Evolutionary conservation across 768 basidiomycete genomes (phyloP), one percentile per base, ranked within the genome.

Genomic region (Lanmaoa rubissima): DNA sequence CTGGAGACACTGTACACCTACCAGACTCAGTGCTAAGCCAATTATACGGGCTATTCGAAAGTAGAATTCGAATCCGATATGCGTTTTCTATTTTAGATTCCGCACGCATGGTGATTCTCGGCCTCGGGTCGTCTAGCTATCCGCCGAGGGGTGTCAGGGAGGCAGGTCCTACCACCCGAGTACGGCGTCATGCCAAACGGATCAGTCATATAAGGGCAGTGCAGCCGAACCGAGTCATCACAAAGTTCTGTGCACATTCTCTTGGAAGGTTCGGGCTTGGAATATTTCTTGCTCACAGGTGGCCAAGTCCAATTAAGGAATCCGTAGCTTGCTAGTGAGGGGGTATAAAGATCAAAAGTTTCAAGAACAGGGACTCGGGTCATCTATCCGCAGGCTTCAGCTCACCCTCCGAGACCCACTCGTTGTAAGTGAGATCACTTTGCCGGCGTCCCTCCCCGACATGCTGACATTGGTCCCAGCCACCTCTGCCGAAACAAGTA

Each of bases 291-390:
- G 12, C 10, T 44, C 26, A n/a, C 21, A 14, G 48, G 13, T n/a
- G 13, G 26, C 40, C 17, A 35, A 5, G 17, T 6, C 48, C 43
- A 19, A 42, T 50, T 45, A 19, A 34, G 55, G 32, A 38, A 43
- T 16, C 10, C 19, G n/a, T 16, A 19, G 11, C 11, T 32, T 48
- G 19, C 8, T 9, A 32, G 21, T 1, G 9, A 9, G 16, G 21
- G 4, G 10, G 39, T 63, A 66, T 59, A 65, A 66, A 60, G 36
- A 12, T 3, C 12, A 14, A 1, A 14, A 24, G 8, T 2, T 3
- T 14, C 2, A 2, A 31, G 28, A 21, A 19, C 16, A 31, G 13
- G 38, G 1, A 7, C 24, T 45, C 43, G 11, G 46, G 28, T 32
- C 57, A 64, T 36, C 35, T 2, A 7, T 46, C 35, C 31, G 6